Evolutionary conservation across 2,329 filamentous ascomycete species (phyloP).

Genomic region (Xylariaceae sp.): DNA sequence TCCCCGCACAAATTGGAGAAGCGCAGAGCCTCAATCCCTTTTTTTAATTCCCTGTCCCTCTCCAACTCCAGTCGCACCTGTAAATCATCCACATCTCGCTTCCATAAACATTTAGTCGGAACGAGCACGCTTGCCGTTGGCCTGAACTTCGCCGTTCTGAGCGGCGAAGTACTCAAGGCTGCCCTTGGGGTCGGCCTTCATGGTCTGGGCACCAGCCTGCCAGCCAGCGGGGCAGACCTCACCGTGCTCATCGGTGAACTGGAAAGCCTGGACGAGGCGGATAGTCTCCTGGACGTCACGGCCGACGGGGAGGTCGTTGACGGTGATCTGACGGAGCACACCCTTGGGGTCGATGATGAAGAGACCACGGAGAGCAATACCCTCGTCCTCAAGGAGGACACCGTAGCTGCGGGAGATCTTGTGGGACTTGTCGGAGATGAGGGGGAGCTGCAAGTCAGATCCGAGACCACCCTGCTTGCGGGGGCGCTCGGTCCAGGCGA

Average conservation of each 20-base stretch:
- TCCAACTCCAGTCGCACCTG: constrained; percentile 8
- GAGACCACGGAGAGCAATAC: constrained; percentile 56
- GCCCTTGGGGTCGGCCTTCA: constrained; percentile 49
- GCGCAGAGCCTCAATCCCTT: constrained; percentile 15
- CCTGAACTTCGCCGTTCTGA: constrained; percentile 21
- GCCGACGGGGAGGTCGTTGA: constrained; percentile 61
- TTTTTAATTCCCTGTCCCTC: constrained; percentile 5
- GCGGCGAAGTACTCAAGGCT: constrained; percentile 44
- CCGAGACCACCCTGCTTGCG: constrained; percentile 59
- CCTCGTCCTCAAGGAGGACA: constrained; percentile 59
- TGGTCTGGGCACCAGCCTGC: constrained; percentile 43
- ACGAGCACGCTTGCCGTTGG: constrained; percentile 16
- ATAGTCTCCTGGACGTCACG: constrained; percentile 60
- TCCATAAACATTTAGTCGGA: constrained; percentile 11
- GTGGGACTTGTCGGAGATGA: constrained; percentile 58
- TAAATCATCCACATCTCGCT: not conserved
- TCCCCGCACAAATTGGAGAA: constrained; percentile 20
- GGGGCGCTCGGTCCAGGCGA: constrained; percentile 54
- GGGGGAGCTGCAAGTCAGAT: constrained; percentile 53
- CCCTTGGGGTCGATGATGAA: constrained; percentile 64
- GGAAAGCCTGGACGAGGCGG: constrained; percentile 66
- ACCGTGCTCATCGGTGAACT: constrained; percentile 80
- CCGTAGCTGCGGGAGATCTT: constrained; percentile 57
- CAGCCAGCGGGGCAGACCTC: constrained; percentile 59
- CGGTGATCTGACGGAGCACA: constrained; percentile 55